A percentile compares a stretch with the other conserved stretches of the same genome.
Evolutionary conservation across 176 grass and related monocot species (phyloP).

Genomic region (Oryza longistaminata): DNA sequence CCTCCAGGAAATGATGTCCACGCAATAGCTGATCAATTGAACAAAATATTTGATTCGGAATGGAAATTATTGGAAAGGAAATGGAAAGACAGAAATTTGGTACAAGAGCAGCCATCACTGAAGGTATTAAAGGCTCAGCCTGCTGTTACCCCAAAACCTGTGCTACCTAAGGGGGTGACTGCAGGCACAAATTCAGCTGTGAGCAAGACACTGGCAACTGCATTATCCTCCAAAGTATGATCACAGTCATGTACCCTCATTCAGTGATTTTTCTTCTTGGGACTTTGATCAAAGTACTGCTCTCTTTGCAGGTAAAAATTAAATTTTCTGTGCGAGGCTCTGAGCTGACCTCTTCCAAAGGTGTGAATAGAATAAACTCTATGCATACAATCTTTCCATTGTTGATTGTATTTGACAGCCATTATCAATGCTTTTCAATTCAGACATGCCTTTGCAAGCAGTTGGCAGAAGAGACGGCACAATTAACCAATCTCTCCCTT

Average conservation of each 20-base stretch:
- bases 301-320: conserved; percentile 47
- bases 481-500: conserved; percentile 34
- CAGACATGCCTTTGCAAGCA: conserved; percentile 46
- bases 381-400: not conserved
- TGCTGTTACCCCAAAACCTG: not conserved
- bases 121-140: conserved; percentile 30
- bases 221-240: conserved; percentile 56
- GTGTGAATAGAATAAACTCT: conserved; percentile 45
- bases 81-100: conserved; percentile 36
- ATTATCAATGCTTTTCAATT: conserved; percentile 13
- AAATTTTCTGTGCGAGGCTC: conserved; percentile 34
- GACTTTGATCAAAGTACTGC: conserved; percentile 28
- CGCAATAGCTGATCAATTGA: conserved; percentile 62
- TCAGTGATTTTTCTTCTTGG: conserved; percentile 10
- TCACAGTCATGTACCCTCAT: not conserved
- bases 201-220: conserved; percentile 40
- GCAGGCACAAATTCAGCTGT: conserved; percentile 32
- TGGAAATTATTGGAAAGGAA: conserved; percentile 70
- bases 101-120: conserved; percentile 21
- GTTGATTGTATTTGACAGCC: not conserved
- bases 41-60: conserved; percentile 56
- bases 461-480: conserved; percentile 20
- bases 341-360: conserved; percentile 47
- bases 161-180: conserved; percentile 5
- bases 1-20: conserved; percentile 81